These are phyloP conservation scores for Diaporthe velutina DNA, from an alignment of 2,329 filamentous ascomycete genomes.

Conservation along the genomic window DNA sequence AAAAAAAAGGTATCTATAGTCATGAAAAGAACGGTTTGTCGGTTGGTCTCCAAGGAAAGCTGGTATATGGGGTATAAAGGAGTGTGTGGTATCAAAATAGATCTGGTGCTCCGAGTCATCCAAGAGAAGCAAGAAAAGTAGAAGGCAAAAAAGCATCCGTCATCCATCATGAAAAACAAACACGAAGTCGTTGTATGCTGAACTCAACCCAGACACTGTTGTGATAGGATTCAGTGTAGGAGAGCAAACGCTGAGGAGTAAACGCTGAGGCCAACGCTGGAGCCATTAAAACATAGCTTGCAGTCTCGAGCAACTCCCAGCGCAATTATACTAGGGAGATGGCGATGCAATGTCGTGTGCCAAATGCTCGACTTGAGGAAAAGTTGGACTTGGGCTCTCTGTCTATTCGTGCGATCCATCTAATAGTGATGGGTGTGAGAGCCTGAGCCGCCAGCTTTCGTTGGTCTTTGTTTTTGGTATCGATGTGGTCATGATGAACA, in stretches of 20 bases:
- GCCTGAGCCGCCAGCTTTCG: slow-evolving; percentile 4
- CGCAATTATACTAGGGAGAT: background rate
- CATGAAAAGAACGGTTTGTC: slow-evolving; percentile 34
- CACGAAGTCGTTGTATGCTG: slow-evolving; percentile 13
- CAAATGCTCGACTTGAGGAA: background rate
- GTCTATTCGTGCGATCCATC: slow-evolving; percentile 10
- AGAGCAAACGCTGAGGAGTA: slow-evolving; percentile 20
- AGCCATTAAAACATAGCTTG: background rate
- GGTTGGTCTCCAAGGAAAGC: slow-evolving; percentile 34
- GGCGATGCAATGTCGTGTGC: slow-evolving; percentile 1
- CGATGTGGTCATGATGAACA: slow-evolving; percentile 32
- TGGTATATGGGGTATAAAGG: slow-evolving; percentile 37
- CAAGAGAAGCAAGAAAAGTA: slow-evolving; percentile 21
- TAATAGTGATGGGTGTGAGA: background rate
- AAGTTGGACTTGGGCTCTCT: background rate
- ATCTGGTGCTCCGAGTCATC: slow-evolving; percentile 29
- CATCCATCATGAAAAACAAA: slow-evolving; percentile 38
- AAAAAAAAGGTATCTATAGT: slow-evolving; percentile 33
- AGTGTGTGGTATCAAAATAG: slow-evolving; percentile 40
- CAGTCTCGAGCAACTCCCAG: background rate
- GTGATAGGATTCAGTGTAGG: background rate
- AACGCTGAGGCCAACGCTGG: slow-evolving; percentile 26
- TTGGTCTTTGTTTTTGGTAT: slow-evolving; percentile 24
- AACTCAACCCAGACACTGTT: slow-evolving; percentile 4
- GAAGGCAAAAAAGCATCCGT: slow-evolving; percentile 28